phyloP scores from a whole-genome alignment of 441 rosid species.

The Pelargonium exstipulatum region DNA sequence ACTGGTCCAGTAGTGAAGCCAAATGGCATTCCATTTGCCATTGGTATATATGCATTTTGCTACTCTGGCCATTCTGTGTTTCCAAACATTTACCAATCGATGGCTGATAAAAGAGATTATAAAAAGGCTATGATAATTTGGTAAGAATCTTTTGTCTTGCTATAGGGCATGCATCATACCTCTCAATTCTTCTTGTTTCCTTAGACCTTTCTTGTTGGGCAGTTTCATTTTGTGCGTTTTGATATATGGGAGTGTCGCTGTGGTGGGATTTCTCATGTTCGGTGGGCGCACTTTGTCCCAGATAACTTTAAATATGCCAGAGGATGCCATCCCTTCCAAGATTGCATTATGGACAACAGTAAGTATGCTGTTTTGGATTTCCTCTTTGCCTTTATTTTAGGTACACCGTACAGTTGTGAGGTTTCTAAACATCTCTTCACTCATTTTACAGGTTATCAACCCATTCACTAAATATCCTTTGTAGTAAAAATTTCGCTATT shows the following conservation, averaged over 20 bases:
- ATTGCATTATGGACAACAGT: constrained; percentile 85
- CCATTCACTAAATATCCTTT: constrained; percentile 82
- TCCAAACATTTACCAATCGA: constrained; percentile 88
- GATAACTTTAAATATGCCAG: constrained; percentile 79
- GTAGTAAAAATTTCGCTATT: background rate
- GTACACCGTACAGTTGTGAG: background rate
- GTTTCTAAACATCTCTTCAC: background rate
- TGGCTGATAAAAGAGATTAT: constrained; percentile 81
- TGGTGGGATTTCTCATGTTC: constrained; percentile 79
- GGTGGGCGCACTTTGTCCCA: constrained; percentile 76
- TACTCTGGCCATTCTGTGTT: constrained; percentile 77
- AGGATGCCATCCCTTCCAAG: constrained; percentile 42
- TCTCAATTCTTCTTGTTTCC: constrained; percentile 1
- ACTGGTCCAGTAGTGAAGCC: constrained; percentile 53
- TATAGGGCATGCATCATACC: background rate
- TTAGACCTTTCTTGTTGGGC: constrained; percentile 26
- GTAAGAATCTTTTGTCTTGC: constrained; percentile 29
- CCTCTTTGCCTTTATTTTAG: background rate
- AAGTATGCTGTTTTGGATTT: constrained; percentile 24
- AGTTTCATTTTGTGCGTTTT: constrained; percentile 57
- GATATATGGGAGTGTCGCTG: constrained; percentile 67
- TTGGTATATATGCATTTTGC: constrained; percentile 80
- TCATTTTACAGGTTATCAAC: constrained; percentile 53
- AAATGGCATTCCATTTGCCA: constrained; percentile 76
- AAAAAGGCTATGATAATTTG: constrained; percentile 47